phyloP scores from a whole-genome alignment of 2,329 filamentous ascomycete species.

The Zymoseptoria pseudotritici region DNA sequence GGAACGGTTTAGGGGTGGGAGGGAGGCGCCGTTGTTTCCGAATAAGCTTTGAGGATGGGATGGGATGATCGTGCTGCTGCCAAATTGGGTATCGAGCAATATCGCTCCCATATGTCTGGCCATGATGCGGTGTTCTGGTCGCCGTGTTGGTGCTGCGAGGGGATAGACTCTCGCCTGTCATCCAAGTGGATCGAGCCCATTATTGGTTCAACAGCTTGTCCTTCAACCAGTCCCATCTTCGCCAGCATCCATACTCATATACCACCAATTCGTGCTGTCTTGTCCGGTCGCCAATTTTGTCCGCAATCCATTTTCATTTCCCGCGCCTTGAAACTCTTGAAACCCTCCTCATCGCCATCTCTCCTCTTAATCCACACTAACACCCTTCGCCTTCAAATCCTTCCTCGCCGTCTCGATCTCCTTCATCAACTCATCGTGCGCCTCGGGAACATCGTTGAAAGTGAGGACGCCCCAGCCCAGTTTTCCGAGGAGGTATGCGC shows the following conservation, averaged over 20 bases:
- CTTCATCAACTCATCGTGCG: conserved; percentile 78
- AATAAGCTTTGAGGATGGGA: conserved; percentile 21
- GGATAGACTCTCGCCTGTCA: too few species aligned
- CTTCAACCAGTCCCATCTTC: too few species aligned
- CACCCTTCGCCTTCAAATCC: conserved; percentile 66
- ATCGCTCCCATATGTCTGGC: too few species aligned
- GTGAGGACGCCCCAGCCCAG: conserved; percentile 89
- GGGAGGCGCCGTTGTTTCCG: conserved; percentile 28
- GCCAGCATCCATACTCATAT: too few species aligned
- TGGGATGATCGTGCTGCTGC: background rate
- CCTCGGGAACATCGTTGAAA: conserved; percentile 91
- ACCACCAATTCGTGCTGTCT: too few species aligned
- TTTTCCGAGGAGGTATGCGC: conserved; percentile 83
- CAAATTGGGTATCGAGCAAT: too few species aligned
- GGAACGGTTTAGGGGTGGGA: conserved; percentile 40
- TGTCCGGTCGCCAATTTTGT: background rate
- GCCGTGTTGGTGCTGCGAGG: too few species aligned
- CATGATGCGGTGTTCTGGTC: too few species aligned
- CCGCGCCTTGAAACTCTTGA: background rate
- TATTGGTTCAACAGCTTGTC: too few species aligned
- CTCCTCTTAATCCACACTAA: conserved; percentile 62
- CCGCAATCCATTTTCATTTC: background rate
- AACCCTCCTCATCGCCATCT: background rate
- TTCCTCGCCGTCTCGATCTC: conserved; percentile 72
- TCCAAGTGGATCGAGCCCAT: too few species aligned